Conservation (phyloP, 768 basidiomycete species). For the Psilocybe cubensis region DNA sequence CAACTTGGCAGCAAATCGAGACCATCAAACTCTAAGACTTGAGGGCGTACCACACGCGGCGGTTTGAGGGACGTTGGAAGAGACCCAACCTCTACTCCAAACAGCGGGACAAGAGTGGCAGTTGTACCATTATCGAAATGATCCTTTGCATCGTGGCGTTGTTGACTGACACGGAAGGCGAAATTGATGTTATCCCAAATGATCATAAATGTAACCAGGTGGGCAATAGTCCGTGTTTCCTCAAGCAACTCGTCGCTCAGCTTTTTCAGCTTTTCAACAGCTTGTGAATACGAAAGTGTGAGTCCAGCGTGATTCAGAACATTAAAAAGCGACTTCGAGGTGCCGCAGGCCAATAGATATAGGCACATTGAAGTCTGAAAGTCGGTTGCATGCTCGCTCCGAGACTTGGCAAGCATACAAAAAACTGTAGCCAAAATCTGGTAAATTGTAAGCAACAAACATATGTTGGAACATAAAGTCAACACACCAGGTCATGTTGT, state of each 20-base stretch:
- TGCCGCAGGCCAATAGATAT: slow-evolving; percentile 27
- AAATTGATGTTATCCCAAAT: slow-evolving; percentile 33
- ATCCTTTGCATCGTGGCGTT: slow-evolving; percentile 23
- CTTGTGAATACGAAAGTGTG: slow-evolving; percentile 23
- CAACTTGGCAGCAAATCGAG: slow-evolving; percentile 12
- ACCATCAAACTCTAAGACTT: slow-evolving; percentile 1
- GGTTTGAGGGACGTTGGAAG: slow-evolving; percentile 8
- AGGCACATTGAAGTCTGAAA: slow-evolving; percentile 24
- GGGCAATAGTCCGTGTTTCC: slow-evolving; percentile 10
- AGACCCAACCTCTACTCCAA: slow-evolving; percentile 12
- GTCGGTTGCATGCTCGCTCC: slow-evolving; percentile 22
- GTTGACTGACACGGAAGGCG: slow-evolving; percentile 23
- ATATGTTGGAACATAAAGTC: background rate
- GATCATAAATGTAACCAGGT: slow-evolving; percentile 17
- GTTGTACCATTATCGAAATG: slow-evolving; percentile 33
- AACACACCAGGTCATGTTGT: slow-evolving; percentile 8
- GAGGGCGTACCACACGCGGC: background rate
- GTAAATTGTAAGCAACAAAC: background rate
- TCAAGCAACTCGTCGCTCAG: slow-evolving; percentile 18
- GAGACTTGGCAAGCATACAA: slow-evolving; percentile 22
- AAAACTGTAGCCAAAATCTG: slow-evolving; percentile 14
- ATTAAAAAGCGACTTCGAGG: slow-evolving; percentile 24
- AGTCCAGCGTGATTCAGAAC: slow-evolving; percentile 30
- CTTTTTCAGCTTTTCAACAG: slow-evolving; percentile 23
- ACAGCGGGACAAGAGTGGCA: slow-evolving; percentile 24